A percentile compares a stretch with the other conserved stretches of the same genome.
phyloP scores from a whole-genome alignment of 2,329 filamentous ascomycete genomes.

The Massarina eburnea region DNA sequence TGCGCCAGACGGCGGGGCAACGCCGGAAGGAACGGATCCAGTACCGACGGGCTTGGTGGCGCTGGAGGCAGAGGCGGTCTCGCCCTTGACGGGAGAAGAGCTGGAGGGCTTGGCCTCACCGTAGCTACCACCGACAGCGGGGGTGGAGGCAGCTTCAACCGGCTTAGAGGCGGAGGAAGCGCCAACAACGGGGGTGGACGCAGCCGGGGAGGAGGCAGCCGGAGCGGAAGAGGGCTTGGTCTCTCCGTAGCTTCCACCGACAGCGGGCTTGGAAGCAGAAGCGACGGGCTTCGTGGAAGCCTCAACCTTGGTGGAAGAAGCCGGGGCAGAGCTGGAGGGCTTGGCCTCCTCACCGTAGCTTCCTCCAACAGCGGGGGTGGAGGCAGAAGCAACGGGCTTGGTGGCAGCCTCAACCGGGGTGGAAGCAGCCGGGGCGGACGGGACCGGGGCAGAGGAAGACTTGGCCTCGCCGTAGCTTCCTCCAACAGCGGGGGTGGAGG shows the following conservation, averaged over 20 bases:
- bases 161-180: no score
- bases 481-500: neutral
- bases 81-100: neutral
- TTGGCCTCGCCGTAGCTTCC: neutral
- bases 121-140: neutral
- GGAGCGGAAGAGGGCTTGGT: constrained; percentile 1
- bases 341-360: no score
- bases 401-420: neutral
- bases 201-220: neutral
- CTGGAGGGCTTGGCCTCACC: neutral
- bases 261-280: neutral
- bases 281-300: neutral
- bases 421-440: neutral
- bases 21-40: constrained; percentile 2
- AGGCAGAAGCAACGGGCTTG: neutral
- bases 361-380: neutral
- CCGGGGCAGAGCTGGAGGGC: neutral
- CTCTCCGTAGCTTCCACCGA: neutral
- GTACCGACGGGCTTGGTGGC: constrained; percentile 6
- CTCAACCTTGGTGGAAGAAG: neutral
- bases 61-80: neutral
- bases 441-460: constrained; percentile 3
- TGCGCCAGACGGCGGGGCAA: neutral
- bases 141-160: neutral
- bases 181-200: neutral